Conservation (phyloP, 345 rosid genomes). For the Alliaria petiolata region DNA sequence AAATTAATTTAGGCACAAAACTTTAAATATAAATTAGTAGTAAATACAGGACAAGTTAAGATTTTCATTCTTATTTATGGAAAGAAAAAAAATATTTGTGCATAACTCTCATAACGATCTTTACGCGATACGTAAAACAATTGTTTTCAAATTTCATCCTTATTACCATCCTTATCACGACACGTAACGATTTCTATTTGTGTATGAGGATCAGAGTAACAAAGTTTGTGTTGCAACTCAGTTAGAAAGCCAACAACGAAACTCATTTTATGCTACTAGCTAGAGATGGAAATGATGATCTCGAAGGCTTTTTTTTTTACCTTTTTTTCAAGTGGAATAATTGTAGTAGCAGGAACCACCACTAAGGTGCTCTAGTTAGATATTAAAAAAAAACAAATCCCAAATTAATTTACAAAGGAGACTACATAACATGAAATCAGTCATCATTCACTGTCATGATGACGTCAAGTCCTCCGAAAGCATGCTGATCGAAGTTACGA, state of each 20-base stretch:
- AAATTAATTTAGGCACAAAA: too few relatives aligned
- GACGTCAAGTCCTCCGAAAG: constrained; percentile 18
- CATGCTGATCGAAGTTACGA: not conserved
- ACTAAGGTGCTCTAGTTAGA: constrained; percentile 4
- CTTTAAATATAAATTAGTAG: not conserved
- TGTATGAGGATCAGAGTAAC: not conserved
- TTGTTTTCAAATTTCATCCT: too few relatives aligned
- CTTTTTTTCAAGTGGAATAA: constrained; percentile 22
- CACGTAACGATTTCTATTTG: not conserved
- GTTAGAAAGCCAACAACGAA: constrained; percentile 11
- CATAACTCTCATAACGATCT: too few relatives aligned
- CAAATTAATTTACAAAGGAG: constrained; percentile 4
- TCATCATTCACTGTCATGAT: constrained; percentile 26
- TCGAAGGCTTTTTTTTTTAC: constrained; percentile 2
- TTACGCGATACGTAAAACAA: too few relatives aligned
- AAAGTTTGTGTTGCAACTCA: not conserved
- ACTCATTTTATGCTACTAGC: constrained; percentile 5
- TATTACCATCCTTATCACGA: too few relatives aligned
- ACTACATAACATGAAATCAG: constrained; percentile 8
- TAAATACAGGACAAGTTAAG: too few relatives aligned
- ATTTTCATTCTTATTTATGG: not conserved
- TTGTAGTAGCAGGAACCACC: constrained; percentile 30
- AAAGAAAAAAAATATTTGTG: not conserved
- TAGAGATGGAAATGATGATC: constrained; percentile 25
- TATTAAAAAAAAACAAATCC: not conserved